A percentile compares a stretch with the other conserved stretches of the same genome.
Conservation (phyloP, 176 grass and related monocot genomes). For the Pontederia crassipes region DNA sequence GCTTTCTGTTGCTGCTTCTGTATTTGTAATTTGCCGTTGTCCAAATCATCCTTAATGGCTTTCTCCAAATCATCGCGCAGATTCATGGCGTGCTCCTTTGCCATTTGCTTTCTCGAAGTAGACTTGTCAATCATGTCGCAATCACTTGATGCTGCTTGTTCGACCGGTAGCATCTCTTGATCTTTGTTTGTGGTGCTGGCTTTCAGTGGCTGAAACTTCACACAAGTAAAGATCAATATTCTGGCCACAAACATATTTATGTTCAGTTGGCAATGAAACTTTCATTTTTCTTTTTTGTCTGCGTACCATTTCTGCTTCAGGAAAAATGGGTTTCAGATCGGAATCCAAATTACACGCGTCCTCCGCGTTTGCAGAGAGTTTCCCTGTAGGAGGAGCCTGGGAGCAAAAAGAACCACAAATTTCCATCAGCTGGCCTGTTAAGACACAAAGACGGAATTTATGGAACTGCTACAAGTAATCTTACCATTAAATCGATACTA, state of each 20-base stretch:
- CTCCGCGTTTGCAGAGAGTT: constrained; percentile 89
- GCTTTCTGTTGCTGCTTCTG: constrained; percentile 45
- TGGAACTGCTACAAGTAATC: constrained; percentile 4
- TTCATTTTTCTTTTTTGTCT: neutral
- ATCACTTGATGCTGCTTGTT: constrained; percentile 35
- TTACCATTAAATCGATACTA: constrained; percentile 98
- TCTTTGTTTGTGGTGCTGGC: constrained; percentile 49
- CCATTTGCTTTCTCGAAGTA: constrained; percentile 36
- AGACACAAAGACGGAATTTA: neutral
- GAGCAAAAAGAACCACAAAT: neutral
- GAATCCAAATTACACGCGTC: constrained; percentile 50
- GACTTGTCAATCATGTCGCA: constrained; percentile 37
- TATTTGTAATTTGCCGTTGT: constrained; percentile 34
- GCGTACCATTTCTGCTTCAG: constrained; percentile 69
- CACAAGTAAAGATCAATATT: too few relatives aligned
- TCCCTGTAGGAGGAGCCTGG: constrained; percentile 95
- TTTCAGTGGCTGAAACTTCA: constrained; percentile 26
- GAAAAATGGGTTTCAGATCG: constrained; percentile 56
- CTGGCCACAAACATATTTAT: too few relatives aligned
- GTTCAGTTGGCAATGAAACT: too few relatives aligned
- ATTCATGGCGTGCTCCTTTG: constrained; percentile 20
- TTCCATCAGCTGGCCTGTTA: too few relatives aligned
- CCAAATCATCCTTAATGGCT: constrained; percentile 20
- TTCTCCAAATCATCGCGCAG: constrained; percentile 93
- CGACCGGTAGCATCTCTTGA: constrained; percentile 20